These are phyloP conservation scores for Neofusicoccum ribis DNA, from an alignment of 2,329 filamentous ascomycete species.

Conservation along the genomic window DNA sequence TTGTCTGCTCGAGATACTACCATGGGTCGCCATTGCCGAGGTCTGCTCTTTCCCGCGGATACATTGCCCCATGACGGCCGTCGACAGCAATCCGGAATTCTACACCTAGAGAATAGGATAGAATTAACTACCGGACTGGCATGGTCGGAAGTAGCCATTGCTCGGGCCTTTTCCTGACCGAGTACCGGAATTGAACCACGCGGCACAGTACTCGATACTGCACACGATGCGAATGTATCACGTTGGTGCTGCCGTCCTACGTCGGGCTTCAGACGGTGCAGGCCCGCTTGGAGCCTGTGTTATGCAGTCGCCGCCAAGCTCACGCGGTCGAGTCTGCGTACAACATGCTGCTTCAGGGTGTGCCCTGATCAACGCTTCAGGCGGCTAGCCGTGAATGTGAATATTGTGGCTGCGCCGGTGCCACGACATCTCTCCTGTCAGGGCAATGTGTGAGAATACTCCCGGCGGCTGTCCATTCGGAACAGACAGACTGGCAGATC, in stretches of 20 bases:
- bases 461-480: not conserved
- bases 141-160: not conserved
- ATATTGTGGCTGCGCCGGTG: not conserved
- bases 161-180: not conserved
- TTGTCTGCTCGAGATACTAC: not conserved
- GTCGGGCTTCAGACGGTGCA: not conserved
- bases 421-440: not conserved
- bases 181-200: not conserved
- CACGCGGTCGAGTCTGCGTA: not conserved
- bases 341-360: not conserved
- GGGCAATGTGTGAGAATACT: not conserved
- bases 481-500: not conserved
- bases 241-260: not conserved
- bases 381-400: not conserved
- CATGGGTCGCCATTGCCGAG: not conserved
- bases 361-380: not conserved
- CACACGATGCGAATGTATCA: not conserved
- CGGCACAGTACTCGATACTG: not conserved
- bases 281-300: not conserved
- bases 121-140: not conserved
- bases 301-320: constrained; percentile 8
- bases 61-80: not conserved
- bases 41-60: no score
- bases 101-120: no score
- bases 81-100: no score